phyloP scores from a whole-genome alignment of 169 alveolate genomes.

The Plasmodium knowlesi region DNA sequence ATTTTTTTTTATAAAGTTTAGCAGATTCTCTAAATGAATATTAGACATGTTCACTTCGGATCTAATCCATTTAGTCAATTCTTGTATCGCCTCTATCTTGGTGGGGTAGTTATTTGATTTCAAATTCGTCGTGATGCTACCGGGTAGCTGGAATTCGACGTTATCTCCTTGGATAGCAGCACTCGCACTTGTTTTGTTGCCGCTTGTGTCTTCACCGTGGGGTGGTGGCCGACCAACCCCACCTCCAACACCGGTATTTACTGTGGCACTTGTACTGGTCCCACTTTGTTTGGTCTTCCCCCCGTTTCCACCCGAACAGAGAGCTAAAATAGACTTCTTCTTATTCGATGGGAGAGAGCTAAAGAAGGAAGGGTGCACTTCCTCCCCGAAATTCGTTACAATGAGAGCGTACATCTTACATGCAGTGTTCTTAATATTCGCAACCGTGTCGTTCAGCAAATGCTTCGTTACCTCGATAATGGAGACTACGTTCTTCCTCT shows the following conservation, averaged over 20 bases:
- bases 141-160: constrained; percentile 22
- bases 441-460: constrained; percentile 64
- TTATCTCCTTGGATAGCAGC: not conserved
- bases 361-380: constrained; percentile 35
- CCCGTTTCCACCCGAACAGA: not conserved
- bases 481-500: constrained; percentile 9
- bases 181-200: not conserved
- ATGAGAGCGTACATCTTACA: constrained; percentile 35
- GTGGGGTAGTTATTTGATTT: not conserved
- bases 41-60: not conserved
- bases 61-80: constrained; percentile 36
- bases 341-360: constrained; percentile 43
- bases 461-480: constrained; percentile 57
- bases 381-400: constrained; percentile 34
- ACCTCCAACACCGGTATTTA: too few species aligned
- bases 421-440: constrained; percentile 55
- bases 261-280: too few species aligned
- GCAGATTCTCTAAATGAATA: not conserved
- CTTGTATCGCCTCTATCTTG: constrained; percentile 54
- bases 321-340: constrained; percentile 44
- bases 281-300: not conserved
- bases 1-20: constrained; percentile 27
- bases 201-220: not conserved
- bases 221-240: not conserved
- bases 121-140: not conserved